A percentile compares a stretch with the other conserved stretches of the same genome.
Conservation (phyloP, 2,329 filamentous ascomycete species). For the Acephala macrosclerotiorum region DNA sequence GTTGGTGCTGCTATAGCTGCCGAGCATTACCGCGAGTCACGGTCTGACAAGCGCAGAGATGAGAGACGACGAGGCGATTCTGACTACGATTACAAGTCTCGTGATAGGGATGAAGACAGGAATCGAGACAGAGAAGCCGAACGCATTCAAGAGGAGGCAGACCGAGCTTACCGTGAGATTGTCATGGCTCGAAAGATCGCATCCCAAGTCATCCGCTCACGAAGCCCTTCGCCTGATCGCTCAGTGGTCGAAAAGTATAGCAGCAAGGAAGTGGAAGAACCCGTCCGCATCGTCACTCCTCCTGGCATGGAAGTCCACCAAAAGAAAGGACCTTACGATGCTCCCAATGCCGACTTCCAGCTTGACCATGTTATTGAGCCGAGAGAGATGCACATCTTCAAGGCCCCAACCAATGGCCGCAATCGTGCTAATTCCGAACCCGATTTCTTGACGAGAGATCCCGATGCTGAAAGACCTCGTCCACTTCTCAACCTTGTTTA, state of each 20-base stretch:
- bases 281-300: slow-evolving; percentile 60
- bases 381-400: slow-evolving; percentile 52
- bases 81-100: slow-evolving; percentile 35
- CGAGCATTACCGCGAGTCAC: slow-evolving; percentile 42
- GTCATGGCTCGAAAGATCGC: slow-evolving; percentile 60
- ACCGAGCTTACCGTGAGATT: slow-evolving; percentile 64
- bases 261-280: slow-evolving; percentile 31
- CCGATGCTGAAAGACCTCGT: slow-evolving; percentile 43
- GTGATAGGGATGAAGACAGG: slow-evolving; percentile 25
- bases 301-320: slow-evolving; percentile 57
- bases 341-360: slow-evolving; percentile 68
- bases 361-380: slow-evolving; percentile 67
- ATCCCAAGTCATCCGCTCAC: slow-evolving; percentile 59
- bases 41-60: slow-evolving; percentile 46
- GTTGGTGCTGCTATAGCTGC: slow-evolving; percentile 56
- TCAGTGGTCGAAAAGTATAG: slow-evolving; percentile 64
- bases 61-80: slow-evolving; percentile 43
- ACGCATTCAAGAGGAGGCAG: slow-evolving; percentile 62
- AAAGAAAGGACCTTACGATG: slow-evolving; percentile 59
- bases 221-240: slow-evolving; percentile 57
- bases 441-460: slow-evolving; percentile 35
- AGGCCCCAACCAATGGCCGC: slow-evolving; percentile 36
- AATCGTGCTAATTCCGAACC: slow-evolving; percentile 49
- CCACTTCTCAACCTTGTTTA: slow-evolving; percentile 67
- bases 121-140: slow-evolving; percentile 50